Evolutionary conservation across 2,329 filamentous ascomycete species (phyloP).

Genomic region (Colletotrichum zoysiae): DNA sequence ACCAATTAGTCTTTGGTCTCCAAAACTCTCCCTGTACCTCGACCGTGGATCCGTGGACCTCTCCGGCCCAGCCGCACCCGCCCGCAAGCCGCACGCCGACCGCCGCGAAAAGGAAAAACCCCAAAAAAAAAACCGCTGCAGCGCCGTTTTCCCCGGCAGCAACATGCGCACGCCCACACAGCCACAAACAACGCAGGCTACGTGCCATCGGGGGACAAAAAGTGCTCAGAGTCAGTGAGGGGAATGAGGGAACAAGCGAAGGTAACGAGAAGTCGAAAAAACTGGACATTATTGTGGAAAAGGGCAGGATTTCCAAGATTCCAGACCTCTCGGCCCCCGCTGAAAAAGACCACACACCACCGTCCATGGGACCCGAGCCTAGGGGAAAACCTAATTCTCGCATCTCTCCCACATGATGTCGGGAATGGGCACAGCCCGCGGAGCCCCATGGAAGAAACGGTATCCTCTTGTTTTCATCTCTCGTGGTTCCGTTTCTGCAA

Average conservation of each 20-base stretch:
- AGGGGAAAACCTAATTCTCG: conserved; percentile 11
- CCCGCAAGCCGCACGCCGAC: not conserved
- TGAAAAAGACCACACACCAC: not conserved
- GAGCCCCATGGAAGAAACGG: conserved; percentile 20
- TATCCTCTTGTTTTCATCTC: conserved; percentile 27
- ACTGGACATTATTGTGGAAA: conserved; percentile 9
- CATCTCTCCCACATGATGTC: not conserved
- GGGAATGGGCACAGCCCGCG: conserved; percentile 12
- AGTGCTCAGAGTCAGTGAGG: not conserved
- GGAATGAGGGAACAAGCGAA: not conserved
- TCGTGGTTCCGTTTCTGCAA: conserved; percentile 23
- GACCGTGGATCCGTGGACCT: conserved; percentile 25
- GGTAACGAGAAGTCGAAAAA: not conserved
- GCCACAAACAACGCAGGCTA: conserved; percentile 2
- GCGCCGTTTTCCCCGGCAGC: conserved; percentile 26
- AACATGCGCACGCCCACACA: conserved; percentile 9
- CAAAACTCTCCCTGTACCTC: not conserved
- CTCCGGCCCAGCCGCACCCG: conserved; percentile 28
- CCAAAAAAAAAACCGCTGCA: no score
- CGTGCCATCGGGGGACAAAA: conserved; percentile 1
- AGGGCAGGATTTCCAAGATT: conserved; percentile 16
- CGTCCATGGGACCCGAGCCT: not conserved
- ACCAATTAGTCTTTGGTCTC: not conserved
- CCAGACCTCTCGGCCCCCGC: not conserved
- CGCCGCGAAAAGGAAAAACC: not conserved